A percentile compares a stretch with the other conserved stretches of the same genome.
Evolutionary conservation across 371 early-diverging fungal genomes (phyloP).

Genomic region (Parasitella parasitica): DNA sequence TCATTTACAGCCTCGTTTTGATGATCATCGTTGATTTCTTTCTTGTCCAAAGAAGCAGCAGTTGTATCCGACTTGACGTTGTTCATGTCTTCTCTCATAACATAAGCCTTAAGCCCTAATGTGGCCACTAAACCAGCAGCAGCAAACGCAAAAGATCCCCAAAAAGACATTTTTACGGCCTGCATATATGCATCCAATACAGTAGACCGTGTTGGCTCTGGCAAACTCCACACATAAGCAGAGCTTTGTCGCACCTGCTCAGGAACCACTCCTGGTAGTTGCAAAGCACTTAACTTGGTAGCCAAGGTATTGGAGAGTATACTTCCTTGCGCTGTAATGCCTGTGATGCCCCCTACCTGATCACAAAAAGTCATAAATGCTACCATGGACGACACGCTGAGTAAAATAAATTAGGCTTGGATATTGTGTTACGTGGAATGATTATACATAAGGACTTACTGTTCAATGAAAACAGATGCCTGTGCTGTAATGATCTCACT

Average conservation of each 20-base stretch:
- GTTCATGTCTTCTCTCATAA: conserved; percentile 22
- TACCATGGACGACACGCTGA: conserved; percentile 38
- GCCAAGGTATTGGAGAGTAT: conserved; percentile 32
- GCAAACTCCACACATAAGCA: conserved; percentile 28
- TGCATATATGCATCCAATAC: conserved; percentile 34
- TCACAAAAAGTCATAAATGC: conserved; percentile 48
- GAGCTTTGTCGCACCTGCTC: conserved; percentile 33
- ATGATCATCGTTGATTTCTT: neutral
- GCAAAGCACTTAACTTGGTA: conserved; percentile 7
- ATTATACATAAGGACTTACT: conserved; percentile 17
- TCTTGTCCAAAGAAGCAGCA: neutral
- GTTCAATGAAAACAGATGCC: conserved; percentile 38
- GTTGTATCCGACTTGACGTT: neutral
- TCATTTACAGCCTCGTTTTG: neutral
- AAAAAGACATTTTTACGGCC: conserved; percentile 33
- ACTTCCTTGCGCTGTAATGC: conserved; percentile 36
- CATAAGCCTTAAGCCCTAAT: conserved; percentile 32
- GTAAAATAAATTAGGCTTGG: too few species aligned
- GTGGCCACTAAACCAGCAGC: conserved; percentile 28
- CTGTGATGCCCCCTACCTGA: conserved; percentile 46
- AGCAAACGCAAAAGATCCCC: conserved; percentile 36
- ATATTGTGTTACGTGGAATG: too few species aligned
- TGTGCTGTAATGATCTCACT: conserved; percentile 47
- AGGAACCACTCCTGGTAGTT: conserved; percentile 22
- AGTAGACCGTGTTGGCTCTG: conserved; percentile 23